Evolutionary conservation across 179 eudicot genomes (phyloP), one percentile per base, ranked within the genome.

Genomic region (Beta corolliflora): DNA sequence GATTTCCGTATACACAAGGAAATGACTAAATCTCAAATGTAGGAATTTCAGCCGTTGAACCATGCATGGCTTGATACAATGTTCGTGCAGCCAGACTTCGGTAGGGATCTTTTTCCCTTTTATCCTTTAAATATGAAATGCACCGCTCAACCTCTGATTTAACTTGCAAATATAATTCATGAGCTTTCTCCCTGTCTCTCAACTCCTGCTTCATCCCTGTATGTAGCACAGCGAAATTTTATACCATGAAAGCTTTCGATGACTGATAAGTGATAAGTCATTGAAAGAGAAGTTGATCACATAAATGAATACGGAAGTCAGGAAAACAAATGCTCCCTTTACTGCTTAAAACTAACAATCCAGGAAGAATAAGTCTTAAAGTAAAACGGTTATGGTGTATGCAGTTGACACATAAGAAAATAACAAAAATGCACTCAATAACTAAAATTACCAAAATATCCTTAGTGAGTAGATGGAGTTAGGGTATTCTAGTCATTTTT

Each of bases 141-240:
- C 92, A 87, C n/a, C 60, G 86, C 83, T 92, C 95, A 54, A 94
- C 98, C 81, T 90, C 92, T 4, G 88, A 79, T 79, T 94, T 91
- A 67, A 94, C 89, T 65, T 94, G 90, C 59, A 83, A 18, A 74
- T 94, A 94, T 74, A 92, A 18, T 81, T 86, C 85, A 11, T 89
- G 87, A 46, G 92, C 87, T 75, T 80, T 85, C 14, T 91, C 92
- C 68, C 86, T 90, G 83, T 75, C 82, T 83, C 80, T 85, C 75
- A 91, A 78, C 79, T 91, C 94, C 79, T 87, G 78, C 86, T 89
- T 82, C 86, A 88, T 90, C 66, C 91, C 96, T n/a, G n/a, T n/a
- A n/a, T 93, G 87, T 82, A 70, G 18, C 59, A 79, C 13, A 69
- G 12, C 25, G 75, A 46, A 69, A 52, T 69, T 73, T 29, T 15